Evolutionary conservation across 305 asterid species (phyloP).

Genomic region (Solanum hybrid): DNA sequence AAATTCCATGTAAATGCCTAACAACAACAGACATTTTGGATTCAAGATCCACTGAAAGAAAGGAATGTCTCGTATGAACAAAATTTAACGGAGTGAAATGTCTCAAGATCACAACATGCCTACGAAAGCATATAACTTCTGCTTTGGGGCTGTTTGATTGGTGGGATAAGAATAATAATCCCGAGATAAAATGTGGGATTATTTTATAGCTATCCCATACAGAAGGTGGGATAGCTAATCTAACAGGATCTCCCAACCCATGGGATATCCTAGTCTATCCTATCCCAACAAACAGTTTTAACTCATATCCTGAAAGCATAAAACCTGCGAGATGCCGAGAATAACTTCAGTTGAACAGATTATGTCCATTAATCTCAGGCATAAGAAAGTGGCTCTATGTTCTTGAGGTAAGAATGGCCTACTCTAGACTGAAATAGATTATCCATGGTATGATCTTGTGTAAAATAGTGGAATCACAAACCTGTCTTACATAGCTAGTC

Average conservation of each 20-base stretch:
- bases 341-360: constrained; percentile 1
- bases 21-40: background rate
- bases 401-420: background rate
- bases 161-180: background rate
- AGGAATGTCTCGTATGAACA: background rate
- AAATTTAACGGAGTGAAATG: background rate
- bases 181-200: background rate
- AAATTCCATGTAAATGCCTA: background rate
- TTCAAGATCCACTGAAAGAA: background rate
- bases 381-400: background rate
- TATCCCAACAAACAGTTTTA: background rate
- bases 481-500: background rate
- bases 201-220: background rate
- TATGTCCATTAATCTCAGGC: background rate
- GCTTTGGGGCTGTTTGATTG: background rate
- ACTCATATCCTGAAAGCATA: background rate
- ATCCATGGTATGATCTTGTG: background rate
- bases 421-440: background rate
- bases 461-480: background rate
- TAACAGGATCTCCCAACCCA: background rate
- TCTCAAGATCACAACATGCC: background rate
- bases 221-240: background rate
- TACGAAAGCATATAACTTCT: background rate
- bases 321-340: background rate
- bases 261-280: background rate